phyloP scores from a whole-genome alignment of 2,329 filamentous ascomycete genomes.

The Stagonosporopsis cucurbitacearum region DNA sequence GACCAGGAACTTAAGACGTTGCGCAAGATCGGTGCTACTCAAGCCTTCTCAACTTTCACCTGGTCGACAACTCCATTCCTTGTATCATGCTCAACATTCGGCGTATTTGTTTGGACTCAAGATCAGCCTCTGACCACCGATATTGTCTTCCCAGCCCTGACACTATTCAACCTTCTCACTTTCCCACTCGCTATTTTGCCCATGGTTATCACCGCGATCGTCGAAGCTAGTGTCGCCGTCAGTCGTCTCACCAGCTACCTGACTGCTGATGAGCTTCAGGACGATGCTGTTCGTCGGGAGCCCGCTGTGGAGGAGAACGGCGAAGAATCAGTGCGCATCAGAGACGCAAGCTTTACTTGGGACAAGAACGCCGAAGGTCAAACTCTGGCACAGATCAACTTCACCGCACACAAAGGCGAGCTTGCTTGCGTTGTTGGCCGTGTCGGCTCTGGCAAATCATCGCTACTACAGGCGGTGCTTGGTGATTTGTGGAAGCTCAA shows the following conservation, averaged over 20 bases:
- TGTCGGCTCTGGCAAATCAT: slow-evolving; percentile 95
- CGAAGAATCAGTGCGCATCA: slow-evolving; percentile 84
- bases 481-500: slow-evolving; percentile 91
- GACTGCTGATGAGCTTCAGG: slow-evolving; percentile 85
- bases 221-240: slow-evolving; percentile 94
- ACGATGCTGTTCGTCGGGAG: slow-evolving; percentile 76
- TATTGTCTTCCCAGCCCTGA: slow-evolving; percentile 91
- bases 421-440: slow-evolving; percentile 91
- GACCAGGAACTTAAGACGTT: slow-evolving; percentile 94
- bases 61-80: slow-evolving; percentile 98
- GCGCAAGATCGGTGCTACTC: slow-evolving; percentile 92
- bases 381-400: slow-evolving; percentile 82
- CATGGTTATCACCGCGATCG: slow-evolving; percentile 97
- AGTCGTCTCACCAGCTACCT: slow-evolving; percentile 85
- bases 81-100: slow-evolving; percentile 95
- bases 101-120: slow-evolving; percentile 87
- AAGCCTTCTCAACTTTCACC: slow-evolving; percentile 94
- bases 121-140: slow-evolving; percentile 85
- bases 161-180: slow-evolving; percentile 93
- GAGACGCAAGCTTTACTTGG: slow-evolving; percentile 92
- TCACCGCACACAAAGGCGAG: slow-evolving; percentile 89
- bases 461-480: slow-evolving; percentile 83
- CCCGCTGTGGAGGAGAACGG: slow-evolving; percentile 76
- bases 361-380: slow-evolving; percentile 75
- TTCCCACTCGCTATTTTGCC: slow-evolving; percentile 93